Conservation (phyloP, 2,329 filamentous ascomycete species). For the Tolypocladium nubicola region DNA sequence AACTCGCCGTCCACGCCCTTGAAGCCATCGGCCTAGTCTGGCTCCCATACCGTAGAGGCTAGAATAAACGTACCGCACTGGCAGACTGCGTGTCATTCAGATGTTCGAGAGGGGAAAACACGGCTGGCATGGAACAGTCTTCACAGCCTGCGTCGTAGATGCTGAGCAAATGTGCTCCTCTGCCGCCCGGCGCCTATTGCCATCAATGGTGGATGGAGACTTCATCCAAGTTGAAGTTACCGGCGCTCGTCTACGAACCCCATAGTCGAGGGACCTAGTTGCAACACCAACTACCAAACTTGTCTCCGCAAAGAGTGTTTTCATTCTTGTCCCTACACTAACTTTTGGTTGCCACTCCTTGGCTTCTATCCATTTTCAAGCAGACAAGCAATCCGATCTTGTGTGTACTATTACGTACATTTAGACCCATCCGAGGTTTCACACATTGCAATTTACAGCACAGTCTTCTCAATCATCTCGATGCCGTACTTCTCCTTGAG, state of each 20-base stretch:
- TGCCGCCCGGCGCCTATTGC: too few species aligned
- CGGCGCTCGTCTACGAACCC: too few species aligned
- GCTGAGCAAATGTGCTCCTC: too few species aligned
- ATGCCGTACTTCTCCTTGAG: conserved; percentile 71
- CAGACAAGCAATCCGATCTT: not conserved
- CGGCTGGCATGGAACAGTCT: too few species aligned
- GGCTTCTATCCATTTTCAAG: not conserved
- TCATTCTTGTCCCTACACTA: not conserved
- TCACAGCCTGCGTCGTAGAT: too few species aligned
- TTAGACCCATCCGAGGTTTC: not conserved
- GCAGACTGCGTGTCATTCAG: too few species aligned
- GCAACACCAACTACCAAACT: not conserved
- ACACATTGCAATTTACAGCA: conserved; percentile 18
- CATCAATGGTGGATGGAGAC: not conserved
- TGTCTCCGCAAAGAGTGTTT: not conserved
- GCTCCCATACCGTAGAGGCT: too few species aligned
- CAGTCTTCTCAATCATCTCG: conserved; percentile 58
- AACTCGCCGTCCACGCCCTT: too few species aligned
- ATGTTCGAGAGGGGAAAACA: too few species aligned
- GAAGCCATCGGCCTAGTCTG: too few species aligned
- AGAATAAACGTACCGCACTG: too few species aligned
- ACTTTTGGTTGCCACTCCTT: not conserved
- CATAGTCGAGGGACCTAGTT: too few species aligned
- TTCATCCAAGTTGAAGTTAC: not conserved
- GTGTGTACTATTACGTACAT: not conserved